These are phyloP conservation scores for Phytophthora quininea DNA, from an alignment of 352 stramenopile species.

Conservation along the genomic window DNA sequence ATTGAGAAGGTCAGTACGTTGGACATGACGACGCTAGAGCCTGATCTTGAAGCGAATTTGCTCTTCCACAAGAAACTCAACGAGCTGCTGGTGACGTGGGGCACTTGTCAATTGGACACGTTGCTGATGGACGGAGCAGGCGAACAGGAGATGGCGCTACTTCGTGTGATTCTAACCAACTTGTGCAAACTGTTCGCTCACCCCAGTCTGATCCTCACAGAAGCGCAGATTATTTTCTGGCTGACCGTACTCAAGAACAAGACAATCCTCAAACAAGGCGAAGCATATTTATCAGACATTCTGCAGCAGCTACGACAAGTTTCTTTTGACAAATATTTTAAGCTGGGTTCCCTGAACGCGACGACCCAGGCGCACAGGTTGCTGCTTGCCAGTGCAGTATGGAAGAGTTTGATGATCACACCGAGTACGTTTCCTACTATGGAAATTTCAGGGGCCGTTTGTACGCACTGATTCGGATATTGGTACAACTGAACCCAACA, in stretches of 20 bases:
- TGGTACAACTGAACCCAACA: conserved; percentile 64
- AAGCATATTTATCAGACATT: conserved; percentile 44
- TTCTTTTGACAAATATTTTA: conserved; percentile 85
- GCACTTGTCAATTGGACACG: conserved; percentile 65
- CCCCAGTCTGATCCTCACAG: conserved; percentile 69
- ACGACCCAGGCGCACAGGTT: conserved; percentile 35
- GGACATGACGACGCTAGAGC: conserved; percentile 47
- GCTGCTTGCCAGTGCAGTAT: conserved; percentile 46
- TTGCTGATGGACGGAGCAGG: conserved; percentile 48
- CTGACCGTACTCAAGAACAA: conserved; percentile 77
- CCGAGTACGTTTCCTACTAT: conserved; percentile 76
- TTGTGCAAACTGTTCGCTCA: conserved; percentile 67
- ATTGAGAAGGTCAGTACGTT: conserved; percentile 59
- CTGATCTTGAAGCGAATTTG: conserved; percentile 58
- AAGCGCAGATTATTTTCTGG: conserved; percentile 81
- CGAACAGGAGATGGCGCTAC: conserved; percentile 53
- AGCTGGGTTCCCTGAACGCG: conserved; percentile 72
- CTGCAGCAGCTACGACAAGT: conserved; percentile 58
- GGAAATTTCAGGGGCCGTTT: conserved; percentile 82
- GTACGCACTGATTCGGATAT: conserved; percentile 72
- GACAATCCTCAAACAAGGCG: conserved; percentile 52
- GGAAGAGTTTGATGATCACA: conserved; percentile 78
- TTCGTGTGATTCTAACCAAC: conserved; percentile 51
- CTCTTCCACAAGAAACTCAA: conserved; percentile 81
- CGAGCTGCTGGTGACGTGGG: conserved; percentile 75